Evolutionary conservation across 495 filamentous ascomycete species (phyloP), one percentile per base, ranked within the genome.

Genomic region (Trichoderma gamsii): DNA sequence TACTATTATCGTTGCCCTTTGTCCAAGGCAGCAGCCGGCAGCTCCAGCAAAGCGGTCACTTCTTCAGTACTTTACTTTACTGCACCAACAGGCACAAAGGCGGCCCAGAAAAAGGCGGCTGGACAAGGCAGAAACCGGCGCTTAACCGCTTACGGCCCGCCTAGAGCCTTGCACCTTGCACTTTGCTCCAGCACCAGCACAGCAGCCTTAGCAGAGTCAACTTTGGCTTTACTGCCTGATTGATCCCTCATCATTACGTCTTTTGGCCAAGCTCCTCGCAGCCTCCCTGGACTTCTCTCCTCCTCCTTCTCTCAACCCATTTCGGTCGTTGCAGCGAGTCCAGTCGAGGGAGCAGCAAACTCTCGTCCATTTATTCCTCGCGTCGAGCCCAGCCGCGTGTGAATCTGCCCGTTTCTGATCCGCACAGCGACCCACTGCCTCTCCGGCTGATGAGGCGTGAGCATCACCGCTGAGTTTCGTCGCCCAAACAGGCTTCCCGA

Each of bases 141-240:
- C 56, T 61, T 35, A 61, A 9, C 56, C 56, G 23, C 23, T 61
- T 61, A 3, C 35, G 7, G 35, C 35, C 7, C 0, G 27, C 23
- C 56, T 56, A n/a, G 16, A 21, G n/a, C 16, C 51, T n/a, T 56
- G 51, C 51, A 38, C 4, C 51, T 25, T 56, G 51, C 51, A 38
- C 4, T 16, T 25, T 56, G 51, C 51, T 15, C 15, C n/a, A 52
- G 29, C 29, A 29, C 29, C 29, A 56, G 21, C 18, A 56, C 18
- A n/a, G 18, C 21, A 21, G 51, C 51, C 21, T 25, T 16, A 56
- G 51, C 51, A 25, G 27, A 5, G 29, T 25, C 4, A 32, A 25
- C 56, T 61, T 61, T 61, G 56, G 56, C 23, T 32, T 61, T 61
- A 61, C 56, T 61, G 56, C 56, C 56, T 61, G 56, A 61, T 61